Conservation (phyloP, 345 rosid genomes). For the Hibiscus tridactylites region DNA sequence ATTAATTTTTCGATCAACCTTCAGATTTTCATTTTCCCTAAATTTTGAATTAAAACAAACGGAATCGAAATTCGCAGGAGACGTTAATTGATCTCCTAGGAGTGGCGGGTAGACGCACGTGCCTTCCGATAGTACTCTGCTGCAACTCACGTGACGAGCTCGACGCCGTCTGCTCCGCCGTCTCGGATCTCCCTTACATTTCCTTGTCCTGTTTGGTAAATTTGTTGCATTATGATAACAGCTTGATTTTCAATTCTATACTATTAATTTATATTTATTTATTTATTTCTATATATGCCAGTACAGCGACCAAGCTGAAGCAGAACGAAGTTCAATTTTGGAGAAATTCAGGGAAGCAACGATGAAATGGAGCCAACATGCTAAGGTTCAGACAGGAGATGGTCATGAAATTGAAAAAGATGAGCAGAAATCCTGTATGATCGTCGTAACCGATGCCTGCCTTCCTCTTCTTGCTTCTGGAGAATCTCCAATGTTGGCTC, state of each 20-base stretch:
- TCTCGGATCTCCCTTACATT: constrained; percentile 67
- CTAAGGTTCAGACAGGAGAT: constrained; percentile 25
- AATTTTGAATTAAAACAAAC: background rate
- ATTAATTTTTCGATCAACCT: background rate
- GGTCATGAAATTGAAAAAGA: constrained; percentile 29
- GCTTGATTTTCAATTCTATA: background rate
- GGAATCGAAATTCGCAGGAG: constrained; percentile 35
- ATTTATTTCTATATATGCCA: constrained; percentile 19
- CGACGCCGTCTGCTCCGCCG: constrained; percentile 69
- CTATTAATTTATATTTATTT: background rate
- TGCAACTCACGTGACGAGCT: constrained; percentile 95
- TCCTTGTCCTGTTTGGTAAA: constrained; percentile 58
- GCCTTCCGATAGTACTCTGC: constrained; percentile 70
- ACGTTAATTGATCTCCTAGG: constrained; percentile 63
- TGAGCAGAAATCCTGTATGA: constrained; percentile 50
- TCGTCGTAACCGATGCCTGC: constrained; percentile 75
- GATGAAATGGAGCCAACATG: constrained; percentile 46
- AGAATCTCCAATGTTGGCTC: constrained; percentile 53
- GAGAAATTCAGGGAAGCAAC: constrained; percentile 57
- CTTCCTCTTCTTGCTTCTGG: constrained; percentile 63
- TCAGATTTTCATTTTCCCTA: background rate
- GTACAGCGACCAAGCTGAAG: constrained; percentile 71
- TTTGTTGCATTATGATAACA: background rate
- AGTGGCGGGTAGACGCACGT: constrained; percentile 53
- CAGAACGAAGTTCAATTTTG: constrained; percentile 41